A percentile compares a stretch with the other conserved stretches of the same genome.
These are phyloP conservation scores for Beta corolliflora DNA, from an alignment of 179 eudicot species.

Conservation along the genomic window DNA sequence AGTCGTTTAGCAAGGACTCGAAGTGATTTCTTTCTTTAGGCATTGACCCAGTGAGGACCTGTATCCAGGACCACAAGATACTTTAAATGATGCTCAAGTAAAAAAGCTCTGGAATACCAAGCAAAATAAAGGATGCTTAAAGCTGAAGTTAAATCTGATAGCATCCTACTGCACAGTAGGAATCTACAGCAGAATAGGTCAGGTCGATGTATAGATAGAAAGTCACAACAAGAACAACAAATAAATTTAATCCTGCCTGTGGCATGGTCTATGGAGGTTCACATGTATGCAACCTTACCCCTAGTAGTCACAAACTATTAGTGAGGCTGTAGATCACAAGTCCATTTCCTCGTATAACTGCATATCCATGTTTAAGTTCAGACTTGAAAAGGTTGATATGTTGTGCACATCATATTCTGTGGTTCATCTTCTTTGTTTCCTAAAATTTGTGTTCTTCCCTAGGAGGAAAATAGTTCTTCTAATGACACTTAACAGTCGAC, in stretches of 20 bases:
- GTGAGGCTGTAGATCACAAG: not conserved
- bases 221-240: not conserved
- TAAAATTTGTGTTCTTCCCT: not conserved
- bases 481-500: not conserved
- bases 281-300: not conserved
- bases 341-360: no score
- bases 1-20: constrained; percentile 72
- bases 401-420: not conserved
- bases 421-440: no score
- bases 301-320: not conserved
- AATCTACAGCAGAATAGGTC: not conserved
- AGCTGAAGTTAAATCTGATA: not conserved
- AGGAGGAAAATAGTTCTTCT: not conserved
- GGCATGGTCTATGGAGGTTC: not conserved
- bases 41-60: constrained; percentile 90
- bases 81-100: not conserved
- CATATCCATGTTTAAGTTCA: not conserved
- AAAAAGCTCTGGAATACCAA: not conserved
- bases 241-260: not conserved
- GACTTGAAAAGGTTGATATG: not conserved
- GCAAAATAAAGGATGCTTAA: not conserved
- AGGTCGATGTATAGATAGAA: not conserved
- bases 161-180: not conserved
- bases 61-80: constrained; percentile 24
- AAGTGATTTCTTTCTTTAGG: constrained; percentile 83